These are phyloP conservation scores for Cladosporium halotolerans DNA, from an alignment of 2,329 filamentous ascomycete species.

Conservation along the genomic window DNA sequence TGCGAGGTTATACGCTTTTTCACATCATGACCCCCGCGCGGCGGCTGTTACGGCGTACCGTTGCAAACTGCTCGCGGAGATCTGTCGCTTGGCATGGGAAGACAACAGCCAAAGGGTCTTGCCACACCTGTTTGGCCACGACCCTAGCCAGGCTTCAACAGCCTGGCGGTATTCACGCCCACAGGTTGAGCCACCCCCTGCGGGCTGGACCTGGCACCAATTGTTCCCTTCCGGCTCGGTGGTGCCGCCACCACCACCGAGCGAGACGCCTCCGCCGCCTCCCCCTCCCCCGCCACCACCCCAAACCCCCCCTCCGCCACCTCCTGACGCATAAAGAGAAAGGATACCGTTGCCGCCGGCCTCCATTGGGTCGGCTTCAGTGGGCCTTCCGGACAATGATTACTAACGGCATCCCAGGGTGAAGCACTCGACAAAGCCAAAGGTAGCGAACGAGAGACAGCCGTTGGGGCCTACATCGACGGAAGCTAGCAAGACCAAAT, in stretches of 20 bases:
- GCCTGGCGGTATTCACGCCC: background rate
- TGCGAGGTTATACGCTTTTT: too few species aligned
- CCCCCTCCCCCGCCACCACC: background rate
- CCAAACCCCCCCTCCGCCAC: background rate
- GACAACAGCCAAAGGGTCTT: too few species aligned
- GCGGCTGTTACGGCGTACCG: too few species aligned
- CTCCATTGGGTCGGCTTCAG: background rate
- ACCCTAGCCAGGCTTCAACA: background rate
- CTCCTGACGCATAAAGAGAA: background rate
- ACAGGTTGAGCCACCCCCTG: background rate
- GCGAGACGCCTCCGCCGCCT: background rate
- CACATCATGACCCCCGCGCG: too few species aligned
- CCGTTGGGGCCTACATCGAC: background rate
- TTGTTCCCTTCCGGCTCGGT: background rate
- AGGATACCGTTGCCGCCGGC: background rate
- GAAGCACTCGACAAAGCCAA: background rate
- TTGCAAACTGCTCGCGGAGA: too few species aligned
- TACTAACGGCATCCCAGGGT: background rate
- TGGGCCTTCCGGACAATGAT: slow-evolving; percentile 2
- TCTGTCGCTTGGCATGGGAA: too few species aligned
- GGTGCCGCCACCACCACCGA: background rate
- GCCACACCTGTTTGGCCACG: too few species aligned
- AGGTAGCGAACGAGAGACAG: slow-evolving; percentile 1
- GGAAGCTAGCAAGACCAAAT: background rate
- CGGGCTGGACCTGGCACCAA: background rate